Base-by-base conservation (phyloP, 2,329 filamentous ascomycete genomes). In the Fusarium denticulatum region DNA sequence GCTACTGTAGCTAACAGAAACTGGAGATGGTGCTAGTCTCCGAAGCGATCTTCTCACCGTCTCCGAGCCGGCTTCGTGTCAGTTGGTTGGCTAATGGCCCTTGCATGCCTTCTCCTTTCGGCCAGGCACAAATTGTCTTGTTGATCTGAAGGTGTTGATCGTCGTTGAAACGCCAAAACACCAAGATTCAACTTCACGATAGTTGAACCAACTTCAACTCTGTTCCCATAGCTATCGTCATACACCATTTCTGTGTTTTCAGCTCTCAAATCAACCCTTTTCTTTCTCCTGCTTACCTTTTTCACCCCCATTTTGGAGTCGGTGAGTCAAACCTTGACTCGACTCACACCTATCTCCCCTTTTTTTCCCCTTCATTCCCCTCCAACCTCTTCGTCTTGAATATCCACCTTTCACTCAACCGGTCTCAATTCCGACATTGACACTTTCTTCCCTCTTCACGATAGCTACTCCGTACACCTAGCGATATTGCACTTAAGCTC, bases 21-120 rank as follows among this genome's bases (percentile, higher is more conserved):
- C 60, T 60, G 60, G 63, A 74, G 63, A 72, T 72, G 43, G 52
- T 64, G 55, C 59, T 73, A 71, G 71, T 36, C 61, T 50, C 55
- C 58, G 32, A 67, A 57, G 40, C 60, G 50, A 68, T 71, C 67
- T 62, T 45, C 71, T 72, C 67, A 71, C 71, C 59, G 55, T 70
- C 62, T 52, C 46, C 32, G 46, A 11, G 40, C 34, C 56, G 28
- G 42, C 57, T 53, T 49, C 58, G 72, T 74, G 72, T 74, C 64
- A 75, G 68, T 70, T 73, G 69, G 65, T 74, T 74, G 72, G 72
- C 64, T 64, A 30, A 52, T 18, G 12, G 60, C 64, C 72, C 72
- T 70, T 74, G 72, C 47, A 74, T 40, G 56, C 47, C 49, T 74
- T 56, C 71, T 74, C 22, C 57, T 74, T 74, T 74, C 24, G 71